Evolutionary conservation across 2,329 filamentous ascomycete genomes (phyloP).

Genomic region (Botrytis elliptica): DNA sequence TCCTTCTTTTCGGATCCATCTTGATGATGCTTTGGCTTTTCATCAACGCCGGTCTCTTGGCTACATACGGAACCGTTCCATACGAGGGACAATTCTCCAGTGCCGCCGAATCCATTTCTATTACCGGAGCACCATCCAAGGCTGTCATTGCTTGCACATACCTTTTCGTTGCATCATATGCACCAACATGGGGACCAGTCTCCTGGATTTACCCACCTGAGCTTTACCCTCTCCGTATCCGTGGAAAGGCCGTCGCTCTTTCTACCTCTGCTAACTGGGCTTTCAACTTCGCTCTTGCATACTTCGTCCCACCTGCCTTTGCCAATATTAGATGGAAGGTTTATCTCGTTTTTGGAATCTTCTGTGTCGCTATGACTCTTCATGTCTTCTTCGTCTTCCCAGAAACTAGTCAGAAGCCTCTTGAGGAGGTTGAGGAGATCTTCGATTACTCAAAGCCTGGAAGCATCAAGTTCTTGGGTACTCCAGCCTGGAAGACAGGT

Average conservation of each 20-base stretch:
- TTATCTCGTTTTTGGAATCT: constrained; percentile 54
- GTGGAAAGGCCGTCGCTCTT: constrained; percentile 54
- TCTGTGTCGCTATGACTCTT: constrained; percentile 50
- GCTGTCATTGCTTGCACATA: constrained; percentile 66
- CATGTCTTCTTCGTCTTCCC: constrained; percentile 57
- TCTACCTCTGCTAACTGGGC: constrained; percentile 52
- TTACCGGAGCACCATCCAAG: constrained; percentile 51
- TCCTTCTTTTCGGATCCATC: constrained; percentile 58
- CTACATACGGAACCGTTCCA: constrained; percentile 43
- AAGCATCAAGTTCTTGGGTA: constrained; percentile 34
- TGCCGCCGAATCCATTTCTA: constrained; percentile 47
- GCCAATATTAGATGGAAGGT: constrained; percentile 50
- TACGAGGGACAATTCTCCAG: constrained; percentile 41
- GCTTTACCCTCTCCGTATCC: constrained; percentile 48
- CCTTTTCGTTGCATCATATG: constrained; percentile 57
- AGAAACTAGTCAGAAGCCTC: constrained; percentile 54
- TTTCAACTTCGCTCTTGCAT: constrained; percentile 51
- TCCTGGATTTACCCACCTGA: constrained; percentile 53
- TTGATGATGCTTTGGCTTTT: constrained; percentile 44
- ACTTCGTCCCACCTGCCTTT: constrained; percentile 49
- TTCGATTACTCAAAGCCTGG: constrained; percentile 43
- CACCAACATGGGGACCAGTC: constrained; percentile 52
- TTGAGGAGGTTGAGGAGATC: constrained; percentile 53
- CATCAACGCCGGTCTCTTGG: constrained; percentile 49
- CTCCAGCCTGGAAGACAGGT: constrained; percentile 36